phyloP scores from a whole-genome alignment of 805 yeast genomes.

The Candida ortonii region DNA sequence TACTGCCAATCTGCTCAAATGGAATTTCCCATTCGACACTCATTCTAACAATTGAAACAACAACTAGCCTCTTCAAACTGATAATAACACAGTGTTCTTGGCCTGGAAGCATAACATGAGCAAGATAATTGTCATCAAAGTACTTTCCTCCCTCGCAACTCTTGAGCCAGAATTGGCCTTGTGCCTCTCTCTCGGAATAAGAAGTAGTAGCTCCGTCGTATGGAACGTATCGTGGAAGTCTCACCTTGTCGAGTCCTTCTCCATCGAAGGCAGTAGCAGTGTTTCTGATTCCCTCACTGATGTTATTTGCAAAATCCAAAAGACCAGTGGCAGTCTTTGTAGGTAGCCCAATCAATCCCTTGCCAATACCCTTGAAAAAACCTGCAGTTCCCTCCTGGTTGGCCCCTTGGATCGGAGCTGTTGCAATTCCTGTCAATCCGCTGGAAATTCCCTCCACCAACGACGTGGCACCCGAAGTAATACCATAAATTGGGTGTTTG shows the following conservation, averaged over 20 bases:
- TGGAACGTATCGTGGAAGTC: constrained; percentile 77
- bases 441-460: constrained; percentile 82
- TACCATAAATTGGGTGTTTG: constrained; percentile 78
- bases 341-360: constrained; percentile 92
- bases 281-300: constrained; percentile 90
- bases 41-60: constrained; percentile 61
- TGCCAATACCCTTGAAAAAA: constrained; percentile 89
- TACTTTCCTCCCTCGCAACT: constrained; percentile 76
- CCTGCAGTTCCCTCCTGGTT: constrained; percentile 87
- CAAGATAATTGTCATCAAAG: constrained; percentile 71
- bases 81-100: constrained; percentile 75
- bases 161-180: constrained; percentile 92
- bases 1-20: constrained; percentile 63
- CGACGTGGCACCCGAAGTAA: constrained; percentile 84
- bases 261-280: constrained; percentile 88
- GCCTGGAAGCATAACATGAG: constrained; percentile 82
- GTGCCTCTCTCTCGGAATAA: constrained; percentile 77
- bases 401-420: constrained; percentile 89
- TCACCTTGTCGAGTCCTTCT: constrained; percentile 70
- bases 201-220: constrained; percentile 72
- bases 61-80: constrained; percentile 65
- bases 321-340: constrained; percentile 96
- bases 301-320: constrained; percentile 86
- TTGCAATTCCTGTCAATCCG: constrained; percentile 86
- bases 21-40: constrained; percentile 68